Base-by-base conservation (phyloP, 441 rosid genomes). In the Gossypium schwendimanii region DNA sequence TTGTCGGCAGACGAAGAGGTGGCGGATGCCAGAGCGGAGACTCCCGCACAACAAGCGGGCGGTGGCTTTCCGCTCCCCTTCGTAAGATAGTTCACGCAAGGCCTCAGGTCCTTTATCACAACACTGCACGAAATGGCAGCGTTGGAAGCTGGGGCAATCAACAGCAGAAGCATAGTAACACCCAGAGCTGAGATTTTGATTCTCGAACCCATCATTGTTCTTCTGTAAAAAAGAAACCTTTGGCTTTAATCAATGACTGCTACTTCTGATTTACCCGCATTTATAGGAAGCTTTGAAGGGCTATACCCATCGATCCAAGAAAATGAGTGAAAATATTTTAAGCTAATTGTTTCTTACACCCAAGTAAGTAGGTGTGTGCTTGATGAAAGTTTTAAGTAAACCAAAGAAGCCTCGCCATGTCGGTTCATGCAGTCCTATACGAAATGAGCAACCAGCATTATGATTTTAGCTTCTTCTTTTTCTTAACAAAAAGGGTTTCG, bases 41-140 rank as follows among this genome's bases (percentile, higher is more conserved):
- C 93, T 63, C 98, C 98, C 0, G 80, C 50, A 52, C 97, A 93
- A 53, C 95, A 93, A n/a, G 79, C 75, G 0, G 84, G 0, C 0
- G 98, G 95, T 2, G 98, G 98, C 7, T 65, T 70, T 53, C 97
- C 97, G 1, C 69, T 75, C 60, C 98, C 98, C 0, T 75, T 89
- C 47, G 45, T 76, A n/a, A 93, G 86, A 81, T 93, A 93, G 59
- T 71, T 85, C 74, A 89, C 80, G 62, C 95, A 93, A 28, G 98
- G 98, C 64, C 81, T 85, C 80, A 93, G 78, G 81, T 89, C 88
- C 62, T 84, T 84, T 26, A 81, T 1, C 36, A 93, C 93, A 31
- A 70, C 87, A 63, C 91, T 89, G 60, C 97, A 91, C 1, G 89
- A 75, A 79, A 93, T 81, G 0, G 88, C 82, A 0, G 89, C 87